phyloP scores from a whole-genome alignment of 768 basidiomycete genomes.

The Podaxis sp. region DNA sequence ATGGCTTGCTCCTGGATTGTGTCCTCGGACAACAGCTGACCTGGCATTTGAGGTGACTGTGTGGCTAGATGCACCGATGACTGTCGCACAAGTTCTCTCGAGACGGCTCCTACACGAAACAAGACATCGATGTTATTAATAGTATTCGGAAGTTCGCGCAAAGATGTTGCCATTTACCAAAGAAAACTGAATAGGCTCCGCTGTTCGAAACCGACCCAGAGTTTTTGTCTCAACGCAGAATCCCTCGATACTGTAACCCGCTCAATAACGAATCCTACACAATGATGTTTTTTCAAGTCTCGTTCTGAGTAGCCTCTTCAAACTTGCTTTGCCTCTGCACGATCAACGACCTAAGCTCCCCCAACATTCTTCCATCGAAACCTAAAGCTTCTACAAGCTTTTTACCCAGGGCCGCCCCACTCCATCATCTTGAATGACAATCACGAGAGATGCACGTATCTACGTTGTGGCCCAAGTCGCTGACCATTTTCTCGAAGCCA shows the following conservation, averaged over 20 bases:
- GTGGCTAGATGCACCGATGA: too few relatives aligned
- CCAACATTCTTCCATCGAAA: not conserved
- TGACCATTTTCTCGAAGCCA: not conserved
- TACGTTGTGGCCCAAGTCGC: not conserved
- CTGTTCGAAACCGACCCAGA: too few relatives aligned
- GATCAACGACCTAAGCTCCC: not conserved
- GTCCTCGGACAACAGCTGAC: not conserved
- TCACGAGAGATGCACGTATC: not conserved
- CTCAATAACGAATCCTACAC: not conserved
- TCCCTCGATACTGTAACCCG: too few relatives aligned
- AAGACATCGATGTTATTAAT: too few relatives aligned
- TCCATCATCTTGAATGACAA: not conserved
- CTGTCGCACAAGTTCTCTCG: too few relatives aligned
- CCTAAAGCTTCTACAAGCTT: not conserved
- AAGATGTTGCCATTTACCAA: too few relatives aligned
- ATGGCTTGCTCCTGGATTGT: too few relatives aligned
- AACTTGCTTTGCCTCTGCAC: not conserved
- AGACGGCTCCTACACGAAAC: too few relatives aligned
- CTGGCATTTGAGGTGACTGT: not conserved
- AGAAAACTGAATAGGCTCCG: too few relatives aligned
- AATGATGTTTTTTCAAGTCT: not conserved
- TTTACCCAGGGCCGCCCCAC: not conserved
- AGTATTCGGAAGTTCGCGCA: too few relatives aligned
- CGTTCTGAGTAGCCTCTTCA: not conserved
- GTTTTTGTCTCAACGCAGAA: too few relatives aligned